These are phyloP conservation scores for Solanum hybrid DNA, from an alignment of 305 asterid species.

Conservation along the genomic window DNA sequence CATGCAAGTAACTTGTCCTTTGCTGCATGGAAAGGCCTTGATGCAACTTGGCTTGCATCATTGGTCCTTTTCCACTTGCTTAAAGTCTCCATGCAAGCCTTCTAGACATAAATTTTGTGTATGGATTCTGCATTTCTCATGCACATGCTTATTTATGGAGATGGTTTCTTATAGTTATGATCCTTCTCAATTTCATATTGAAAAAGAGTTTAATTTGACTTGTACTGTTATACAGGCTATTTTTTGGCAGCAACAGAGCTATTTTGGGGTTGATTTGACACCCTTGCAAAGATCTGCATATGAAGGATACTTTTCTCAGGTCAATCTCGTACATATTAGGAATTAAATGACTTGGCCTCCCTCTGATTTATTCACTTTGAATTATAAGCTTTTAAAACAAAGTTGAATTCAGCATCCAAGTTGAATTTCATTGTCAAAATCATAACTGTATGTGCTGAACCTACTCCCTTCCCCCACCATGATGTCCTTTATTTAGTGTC, in stretches of 20 bases:
- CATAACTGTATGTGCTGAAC: not conserved
- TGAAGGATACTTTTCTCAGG: slow-evolving; percentile 99
- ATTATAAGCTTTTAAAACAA: not conserved
- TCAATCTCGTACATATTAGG: slow-evolving; percentile 14
- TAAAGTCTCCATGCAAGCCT: not conserved
- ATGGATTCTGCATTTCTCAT: not conserved
- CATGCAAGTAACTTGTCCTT: not conserved
- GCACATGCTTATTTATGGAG: not conserved
- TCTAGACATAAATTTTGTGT: not conserved
- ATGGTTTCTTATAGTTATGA: not conserved
- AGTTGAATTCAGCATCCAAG: not conserved
- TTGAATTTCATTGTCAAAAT: not conserved
- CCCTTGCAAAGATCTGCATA: slow-evolving; percentile 85
- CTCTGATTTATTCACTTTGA: not conserved
- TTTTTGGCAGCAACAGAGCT: slow-evolving; percentile 98
- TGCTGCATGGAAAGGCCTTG: not conserved
- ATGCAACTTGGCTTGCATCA: not conserved
- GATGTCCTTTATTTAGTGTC: not conserved
- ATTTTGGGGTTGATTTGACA: slow-evolving; percentile 86
- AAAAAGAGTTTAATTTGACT: not conserved
- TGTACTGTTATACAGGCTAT: slow-evolving; percentile 59
- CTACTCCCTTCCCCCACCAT: not conserved
- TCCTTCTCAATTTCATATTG: not conserved
- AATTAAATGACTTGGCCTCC: not conserved
- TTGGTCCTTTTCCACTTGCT: not conserved